phyloP scores from a whole-genome alignment of 768 basidiomycete species.

The Lyophyllum atratum region DNA sequence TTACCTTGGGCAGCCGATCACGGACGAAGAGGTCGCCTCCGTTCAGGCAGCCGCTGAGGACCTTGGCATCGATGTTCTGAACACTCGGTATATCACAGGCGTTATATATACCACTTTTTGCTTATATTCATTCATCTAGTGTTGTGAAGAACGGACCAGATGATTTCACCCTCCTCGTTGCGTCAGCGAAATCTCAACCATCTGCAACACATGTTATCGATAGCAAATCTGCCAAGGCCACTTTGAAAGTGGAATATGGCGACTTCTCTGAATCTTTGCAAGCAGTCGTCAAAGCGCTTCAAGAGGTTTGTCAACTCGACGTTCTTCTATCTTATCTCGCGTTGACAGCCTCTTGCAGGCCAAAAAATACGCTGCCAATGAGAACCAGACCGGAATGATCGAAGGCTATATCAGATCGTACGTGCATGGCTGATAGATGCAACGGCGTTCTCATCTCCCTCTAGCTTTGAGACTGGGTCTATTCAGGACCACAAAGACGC shows the following conservation, averaged over 20 bases:
- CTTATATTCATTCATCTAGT: constrained; percentile 34
- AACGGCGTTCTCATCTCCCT: neutral
- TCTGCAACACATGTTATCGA: constrained; percentile 46
- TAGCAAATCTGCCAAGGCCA: constrained; percentile 42
- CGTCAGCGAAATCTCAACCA: constrained; percentile 56
- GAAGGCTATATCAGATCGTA: constrained; percentile 80
- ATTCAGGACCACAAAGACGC: constrained; percentile 80
- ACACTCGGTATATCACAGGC: constrained; percentile 62
- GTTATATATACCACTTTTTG: neutral
- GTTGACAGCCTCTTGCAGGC: constrained; percentile 45
- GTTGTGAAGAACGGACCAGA: constrained; percentile 66
- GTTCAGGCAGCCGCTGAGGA: constrained; percentile 79
- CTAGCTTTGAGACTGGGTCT: constrained; percentile 76
- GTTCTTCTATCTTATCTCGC: neutral
- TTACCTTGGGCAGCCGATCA: constrained; percentile 73
- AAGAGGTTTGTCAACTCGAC: constrained; percentile 44
- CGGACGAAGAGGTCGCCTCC: constrained; percentile 76
- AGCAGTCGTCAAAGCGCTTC: constrained; percentile 56
- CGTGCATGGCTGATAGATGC: constrained; percentile 16
- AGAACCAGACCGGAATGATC: constrained; percentile 73
- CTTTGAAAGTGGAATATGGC: constrained; percentile 70
- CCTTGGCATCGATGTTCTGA: constrained; percentile 73
- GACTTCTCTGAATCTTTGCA: constrained; percentile 65
- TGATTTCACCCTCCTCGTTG: constrained; percentile 73
- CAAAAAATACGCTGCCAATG: constrained; percentile 71